Evolutionary conservation across 2,329 filamentous ascomycete genomes (phyloP), one percentile per base, ranked within the genome.

Genomic region (Rutstroemia sp.): DNA sequence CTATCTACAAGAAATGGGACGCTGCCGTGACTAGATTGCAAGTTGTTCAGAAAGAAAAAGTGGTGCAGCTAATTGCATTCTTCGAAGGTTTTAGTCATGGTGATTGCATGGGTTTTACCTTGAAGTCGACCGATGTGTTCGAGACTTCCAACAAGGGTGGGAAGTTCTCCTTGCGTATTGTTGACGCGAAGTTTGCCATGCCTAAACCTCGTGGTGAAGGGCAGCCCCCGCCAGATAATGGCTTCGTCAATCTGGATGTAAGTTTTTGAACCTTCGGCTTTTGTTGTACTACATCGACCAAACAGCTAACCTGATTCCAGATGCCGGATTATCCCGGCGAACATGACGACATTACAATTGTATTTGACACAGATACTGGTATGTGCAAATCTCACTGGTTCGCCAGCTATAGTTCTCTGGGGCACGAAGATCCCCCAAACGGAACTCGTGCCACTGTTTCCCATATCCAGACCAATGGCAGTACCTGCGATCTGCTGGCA

Each of bases 1-100:
- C 89, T 0, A 92, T 96, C 62, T 88, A 95, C 74, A 95, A 96
- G 73, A 94, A 94, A 71, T 95, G 89, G 89, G 90, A 95, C 68
- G 88, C 91, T 2, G 83, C 79, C n/a, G 80, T 79, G 39, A 89
- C 89, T 8, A 83, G 92, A 38, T 76, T 96, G 7, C 91, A 96
- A 69, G 78, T 96, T 39, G 83, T 96, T 38, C 78, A 83, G 62
- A 85, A 87, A 61, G 88, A 91, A 60, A 88, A 84, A 65, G 80
- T 87, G 14, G 72, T 88, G 21, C 89, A 95, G 69, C 75, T 96
- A 30, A 74, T 95, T 21, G 90, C 86, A 3, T 96, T 95, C 73
- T 94, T 96, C 69, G 86, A 90, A 61, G 88, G 92, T 58, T 96
- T 95, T 71, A 83, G 82, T 45, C 88, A 95, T 65, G 90, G 91